Percentiles rank a stretch among this genome's conserved stretches.
Evolutionary conservation across 371 early-diverging fungal species (phyloP).

Genomic region (Homolaphlyctis polyrhiza): DNA sequence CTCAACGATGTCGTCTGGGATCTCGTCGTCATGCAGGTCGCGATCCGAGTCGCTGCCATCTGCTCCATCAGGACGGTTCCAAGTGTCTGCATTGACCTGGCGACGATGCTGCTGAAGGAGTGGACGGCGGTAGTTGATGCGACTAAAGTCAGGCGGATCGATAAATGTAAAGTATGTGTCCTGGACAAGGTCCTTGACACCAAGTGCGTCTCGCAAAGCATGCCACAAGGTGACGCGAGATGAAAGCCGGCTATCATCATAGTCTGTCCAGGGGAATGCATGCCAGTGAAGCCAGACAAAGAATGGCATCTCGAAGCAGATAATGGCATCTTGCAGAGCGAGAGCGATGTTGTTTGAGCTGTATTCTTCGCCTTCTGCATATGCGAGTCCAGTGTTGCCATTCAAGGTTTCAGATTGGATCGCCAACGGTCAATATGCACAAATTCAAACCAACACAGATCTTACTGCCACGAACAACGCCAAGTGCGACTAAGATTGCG

Average conservation of each 20-base stretch:
- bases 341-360: conserved; percentile 72
- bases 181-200: conserved; percentile 73
- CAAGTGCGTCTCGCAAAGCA: conserved; percentile 78
- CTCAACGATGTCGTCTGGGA: neutral
- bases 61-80: neutral
- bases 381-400: conserved; percentile 6
- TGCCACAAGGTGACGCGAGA: conserved; percentile 74
- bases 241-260: conserved; percentile 31
- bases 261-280: conserved; percentile 42
- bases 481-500: conserved; percentile 71
- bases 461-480: conserved; percentile 64
- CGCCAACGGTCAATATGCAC: too few species aligned
- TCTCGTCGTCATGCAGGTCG: neutral
- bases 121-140: neutral
- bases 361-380: conserved; percentile 36
- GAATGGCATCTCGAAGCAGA: conserved; percentile 88
- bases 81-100: neutral
- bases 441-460: neutral
- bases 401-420: neutral
- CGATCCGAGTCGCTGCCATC: neutral
- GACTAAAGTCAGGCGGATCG: conserved; percentile 6
- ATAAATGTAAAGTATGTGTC: conserved; percentile 73
- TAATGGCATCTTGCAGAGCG: conserved; percentile 86
- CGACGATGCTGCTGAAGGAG: neutral
- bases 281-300: conserved; percentile 77